Base-by-base conservation (phyloP, 179 eudicot species). In the Corrigiola litoralis region DNA sequence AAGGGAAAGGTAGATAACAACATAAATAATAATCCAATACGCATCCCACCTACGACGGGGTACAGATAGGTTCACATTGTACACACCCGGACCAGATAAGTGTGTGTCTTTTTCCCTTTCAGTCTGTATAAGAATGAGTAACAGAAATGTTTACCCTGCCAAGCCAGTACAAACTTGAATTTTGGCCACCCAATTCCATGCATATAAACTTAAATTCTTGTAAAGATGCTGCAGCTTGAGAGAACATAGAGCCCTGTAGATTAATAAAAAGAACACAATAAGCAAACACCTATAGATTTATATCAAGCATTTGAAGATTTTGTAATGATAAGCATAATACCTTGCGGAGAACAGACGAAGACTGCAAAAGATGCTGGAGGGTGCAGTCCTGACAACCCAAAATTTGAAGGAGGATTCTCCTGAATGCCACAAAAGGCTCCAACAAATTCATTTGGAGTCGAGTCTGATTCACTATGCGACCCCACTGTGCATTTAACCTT, bases 141-240 rank as follows among this genome's bases (percentile, higher is more conserved):
- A 53, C 17, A 34, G 36, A 69, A 36, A 44, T 6, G 38, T 10
- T 73, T 90, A 94, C 99, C 89, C 94, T 84, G 77, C 97, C 99
- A 67, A 75, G 84, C 97, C 94, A 94, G 75, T 90, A 90, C 50
- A 84, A 67, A 68, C 69, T 77, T 56, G 84, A 66, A 66, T 83
- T 51, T 63, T 79, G 80, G 62, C 80, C 79, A 66, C 82, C 84
- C 44, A 61, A 63, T 49, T 75, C 85, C 48, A 75, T 61, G 72
- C 90, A 84, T 68, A 80, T 77, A 68, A 74, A 69, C 66, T 90
- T 87, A 57, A 90, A 87, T 71, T 94, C 95, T 51, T 94, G 97
- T 77, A 90, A 77, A 60, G 87, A 85, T 61, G 95, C 85, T 71
- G 95, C 94, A 65, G 99, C 99, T 80, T 94, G 97, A 64, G 99